Evolutionary conservation across 257 asterid species (phyloP).

Genomic region (Fraxinus excelsior): DNA sequence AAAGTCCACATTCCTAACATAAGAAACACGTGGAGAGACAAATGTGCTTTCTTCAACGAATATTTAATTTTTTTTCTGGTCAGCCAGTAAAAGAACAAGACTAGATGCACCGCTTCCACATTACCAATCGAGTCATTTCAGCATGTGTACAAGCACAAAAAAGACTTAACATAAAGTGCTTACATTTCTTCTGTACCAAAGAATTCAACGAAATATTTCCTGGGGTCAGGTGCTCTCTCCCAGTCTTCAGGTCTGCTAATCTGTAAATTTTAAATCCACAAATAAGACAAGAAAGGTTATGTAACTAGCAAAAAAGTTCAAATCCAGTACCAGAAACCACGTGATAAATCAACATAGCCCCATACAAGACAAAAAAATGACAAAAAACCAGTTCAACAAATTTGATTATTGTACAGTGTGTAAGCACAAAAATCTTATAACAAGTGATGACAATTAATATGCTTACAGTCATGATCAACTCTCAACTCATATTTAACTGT

Average conservation of each 20-base stretch:
- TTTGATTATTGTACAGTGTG: background rate
- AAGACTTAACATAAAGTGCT: conserved; percentile 33
- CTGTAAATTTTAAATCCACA: conserved; percentile 45
- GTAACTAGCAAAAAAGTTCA: conserved; percentile 23
- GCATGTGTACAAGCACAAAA: conserved; percentile 19
- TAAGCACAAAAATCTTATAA: background rate
- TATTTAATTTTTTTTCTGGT: background rate
- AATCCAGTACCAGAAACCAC: background rate
- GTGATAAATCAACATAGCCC: conserved; percentile 2
- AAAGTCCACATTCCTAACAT: background rate
- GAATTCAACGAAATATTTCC: conserved; percentile 78
- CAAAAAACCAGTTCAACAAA: conserved; percentile 10
- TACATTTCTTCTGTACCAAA: conserved; percentile 88
- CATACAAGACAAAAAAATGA: background rate
- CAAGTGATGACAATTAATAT: background rate
- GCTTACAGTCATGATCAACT: background rate
- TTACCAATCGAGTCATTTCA: conserved; percentile 15
- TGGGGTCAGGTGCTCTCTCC: conserved; percentile 65
- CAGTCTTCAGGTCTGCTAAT: conserved; percentile 83
- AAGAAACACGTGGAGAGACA: background rate
- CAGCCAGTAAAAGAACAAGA: background rate
- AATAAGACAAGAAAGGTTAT: conserved; percentile 22
- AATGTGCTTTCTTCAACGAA: background rate
- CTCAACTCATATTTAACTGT: background rate
- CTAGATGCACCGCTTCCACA: background rate